These are phyloP conservation scores for Tricholoma saponaceum DNA, from an alignment of 768 basidiomycete genomes.

Conservation along the genomic window DNA sequence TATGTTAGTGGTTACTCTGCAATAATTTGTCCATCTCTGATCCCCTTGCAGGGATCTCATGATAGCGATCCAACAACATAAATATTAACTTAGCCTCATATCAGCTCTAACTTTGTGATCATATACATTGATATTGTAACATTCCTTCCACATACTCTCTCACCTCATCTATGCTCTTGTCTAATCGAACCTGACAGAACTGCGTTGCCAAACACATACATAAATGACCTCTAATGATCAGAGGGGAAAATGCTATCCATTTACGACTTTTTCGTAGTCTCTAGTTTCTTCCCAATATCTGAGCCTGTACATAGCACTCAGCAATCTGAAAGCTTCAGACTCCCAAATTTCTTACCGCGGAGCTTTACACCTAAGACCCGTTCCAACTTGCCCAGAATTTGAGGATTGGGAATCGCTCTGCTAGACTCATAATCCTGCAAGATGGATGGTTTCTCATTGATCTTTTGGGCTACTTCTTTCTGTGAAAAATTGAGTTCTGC, in stretches of 20 bases:
- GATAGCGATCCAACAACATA: constrained; percentile 19
- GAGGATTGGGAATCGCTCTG: constrained; percentile 81
- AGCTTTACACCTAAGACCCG: constrained; percentile 82
- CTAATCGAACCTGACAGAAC: not conserved
- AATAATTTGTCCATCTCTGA: not conserved
- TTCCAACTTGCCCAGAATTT: constrained; percentile 88
- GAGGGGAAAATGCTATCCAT: constrained; percentile 14
- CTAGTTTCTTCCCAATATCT: constrained; percentile 86
- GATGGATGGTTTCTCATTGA: constrained; percentile 89
- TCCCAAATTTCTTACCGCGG: constrained; percentile 54
- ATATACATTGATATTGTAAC: not conserved
- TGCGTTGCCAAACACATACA: not conserved
- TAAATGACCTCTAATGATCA: constrained; percentile 22
- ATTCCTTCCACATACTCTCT: not conserved
- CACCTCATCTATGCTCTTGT: not conserved
- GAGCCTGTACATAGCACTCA: constrained; percentile 39
- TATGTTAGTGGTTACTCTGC: constrained; percentile 49
- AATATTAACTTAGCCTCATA: not conserved
- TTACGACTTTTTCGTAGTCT: constrained; percentile 70
- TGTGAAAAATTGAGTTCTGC: constrained; percentile 78
- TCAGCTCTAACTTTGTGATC: not conserved
- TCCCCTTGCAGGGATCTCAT: constrained; percentile 19
- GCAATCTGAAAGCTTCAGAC: not conserved
- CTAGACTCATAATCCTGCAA: constrained; percentile 89
- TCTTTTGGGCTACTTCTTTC: constrained; percentile 88